Base-by-base conservation (phyloP, 2,329 filamentous ascomycete genomes). In the Reticulascus tulasneorum region DNA sequence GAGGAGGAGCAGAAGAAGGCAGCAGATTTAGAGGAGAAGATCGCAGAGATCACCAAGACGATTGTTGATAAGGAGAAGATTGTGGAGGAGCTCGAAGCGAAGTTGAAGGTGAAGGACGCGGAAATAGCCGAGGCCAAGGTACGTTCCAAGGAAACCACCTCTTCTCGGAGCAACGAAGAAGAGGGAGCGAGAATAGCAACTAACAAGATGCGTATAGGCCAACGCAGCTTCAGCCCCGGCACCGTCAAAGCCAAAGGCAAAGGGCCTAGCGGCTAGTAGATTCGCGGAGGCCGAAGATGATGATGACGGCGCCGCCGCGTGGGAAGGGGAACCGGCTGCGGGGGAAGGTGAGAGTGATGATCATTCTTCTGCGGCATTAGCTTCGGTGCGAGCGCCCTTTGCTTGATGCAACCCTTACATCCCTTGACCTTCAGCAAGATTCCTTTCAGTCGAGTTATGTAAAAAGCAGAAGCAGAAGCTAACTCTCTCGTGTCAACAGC, bases 91-190 rank as follows among this genome's bases (percentile, higher is more conserved):
- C 53, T 73, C 51, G 65, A 72, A 47, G 72, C 74, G 23, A 73
- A 73, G 51, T 61, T 77, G 46, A 79, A 75, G 62, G 73, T 82
- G 34, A 79, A 76, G 63, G 76, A 82, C 26, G 77, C 77, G 25
- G 77, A 82, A 58, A 63, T 82, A 50, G 74, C 69, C 12, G 78
- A 82, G 56, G 75, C 69, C 38, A 74, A 74, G 66, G 77, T 81
- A 58, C 15, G 57, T 47, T 29, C 25, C 39, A 33, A 42, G 21
- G 25, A 36, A 48, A 46, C 47, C 29, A 18, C 17, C 13, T 9
- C 23, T 16, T 13, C n/a, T 21, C 12, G 19, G 12, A 20, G 28
- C 13, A 13, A 24, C 37, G n/a, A n/a, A n/a, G n/a, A n/a, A n/a
- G n/a, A n/a, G n/a, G n/a, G n/a, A n/a, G n/a, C n/a, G 38, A 19